These are phyloP conservation scores for Fallopia convolvulus DNA, from an alignment of 148 eudicot species.

Conservation along the genomic window DNA sequence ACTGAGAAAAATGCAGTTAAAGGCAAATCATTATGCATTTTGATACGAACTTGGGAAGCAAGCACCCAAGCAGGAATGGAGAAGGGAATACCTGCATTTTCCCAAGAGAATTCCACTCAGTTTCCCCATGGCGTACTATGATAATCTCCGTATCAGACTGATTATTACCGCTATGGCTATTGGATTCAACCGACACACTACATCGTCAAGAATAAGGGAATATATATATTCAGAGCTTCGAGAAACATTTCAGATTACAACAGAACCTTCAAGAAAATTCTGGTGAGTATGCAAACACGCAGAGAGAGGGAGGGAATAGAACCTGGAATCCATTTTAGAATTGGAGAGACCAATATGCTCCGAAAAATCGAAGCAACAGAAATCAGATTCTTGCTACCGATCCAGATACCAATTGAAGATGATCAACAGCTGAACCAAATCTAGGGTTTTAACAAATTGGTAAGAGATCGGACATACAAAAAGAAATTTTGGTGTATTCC, in stretches of 20 bases:
- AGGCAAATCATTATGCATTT: background rate
- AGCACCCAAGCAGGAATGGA: background rate
- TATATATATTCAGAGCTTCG: background rate
- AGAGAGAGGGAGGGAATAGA: background rate
- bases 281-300: background rate
- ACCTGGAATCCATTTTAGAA: conserved; percentile 30
- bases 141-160: conserved; percentile 34
- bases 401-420: background rate
- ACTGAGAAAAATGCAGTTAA: background rate
- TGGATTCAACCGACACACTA: conserved; percentile 16
- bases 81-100: conserved; percentile 52
- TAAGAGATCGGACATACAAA: background rate
- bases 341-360: background rate
- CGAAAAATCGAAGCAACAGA: background rate
- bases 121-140: conserved; percentile 60
- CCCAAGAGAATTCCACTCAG: conserved; percentile 65
- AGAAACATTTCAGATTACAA: background rate
- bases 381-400: background rate
- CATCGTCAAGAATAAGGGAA: background rate
- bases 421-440: background rate
- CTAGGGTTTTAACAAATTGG: background rate
- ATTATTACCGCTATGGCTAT: conserved; percentile 10
- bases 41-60: background rate
- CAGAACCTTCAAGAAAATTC: background rate
- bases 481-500: too few relatives aligned